phyloP scores from a whole-genome alignment of 148 eudicot species.

The Camellia japonica region DNA sequence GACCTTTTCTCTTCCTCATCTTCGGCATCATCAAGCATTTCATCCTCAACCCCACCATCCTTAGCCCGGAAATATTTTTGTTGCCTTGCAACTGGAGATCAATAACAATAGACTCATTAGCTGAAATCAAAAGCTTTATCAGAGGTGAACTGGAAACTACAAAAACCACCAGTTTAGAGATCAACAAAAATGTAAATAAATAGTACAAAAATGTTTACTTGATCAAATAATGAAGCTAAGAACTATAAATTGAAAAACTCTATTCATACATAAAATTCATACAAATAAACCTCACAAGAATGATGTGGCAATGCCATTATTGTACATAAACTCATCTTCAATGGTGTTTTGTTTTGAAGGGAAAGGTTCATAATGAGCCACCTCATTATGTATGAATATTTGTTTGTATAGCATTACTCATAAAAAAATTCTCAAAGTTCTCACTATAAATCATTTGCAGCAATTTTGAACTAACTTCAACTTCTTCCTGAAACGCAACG shows the following conservation, averaged over 20 bases:
- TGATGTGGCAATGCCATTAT: too few relatives aligned
- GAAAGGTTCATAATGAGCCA: too few relatives aligned
- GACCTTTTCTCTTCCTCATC: slow-evolving; percentile 48
- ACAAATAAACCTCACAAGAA: too few relatives aligned
- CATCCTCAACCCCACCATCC: slow-evolving; percentile 72
- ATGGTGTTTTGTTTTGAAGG: too few relatives aligned
- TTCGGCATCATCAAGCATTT: slow-evolving; percentile 58
- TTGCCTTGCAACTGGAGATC: slow-evolving; percentile 53
- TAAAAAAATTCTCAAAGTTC: background rate
- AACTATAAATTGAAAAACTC: background rate
- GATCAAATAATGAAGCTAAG: background rate
- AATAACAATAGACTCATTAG: slow-evolving; percentile 11
- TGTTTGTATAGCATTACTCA: too few relatives aligned
- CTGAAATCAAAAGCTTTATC: background rate
- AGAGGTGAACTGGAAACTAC: background rate
- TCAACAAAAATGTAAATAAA: background rate
- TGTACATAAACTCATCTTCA: too few relatives aligned
- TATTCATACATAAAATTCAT: too few relatives aligned
- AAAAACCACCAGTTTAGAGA: background rate
- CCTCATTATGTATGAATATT: too few relatives aligned
- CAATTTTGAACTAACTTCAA: too few relatives aligned
- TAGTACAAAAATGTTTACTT: background rate
- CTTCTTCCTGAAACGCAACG: background rate
- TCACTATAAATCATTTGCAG: background rate
- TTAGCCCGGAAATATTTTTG: slow-evolving; percentile 53